These are phyloP conservation scores for Melocanna baccifera DNA, from an alignment of 176 grass and related monocot genomes.

Conservation along the genomic window DNA sequence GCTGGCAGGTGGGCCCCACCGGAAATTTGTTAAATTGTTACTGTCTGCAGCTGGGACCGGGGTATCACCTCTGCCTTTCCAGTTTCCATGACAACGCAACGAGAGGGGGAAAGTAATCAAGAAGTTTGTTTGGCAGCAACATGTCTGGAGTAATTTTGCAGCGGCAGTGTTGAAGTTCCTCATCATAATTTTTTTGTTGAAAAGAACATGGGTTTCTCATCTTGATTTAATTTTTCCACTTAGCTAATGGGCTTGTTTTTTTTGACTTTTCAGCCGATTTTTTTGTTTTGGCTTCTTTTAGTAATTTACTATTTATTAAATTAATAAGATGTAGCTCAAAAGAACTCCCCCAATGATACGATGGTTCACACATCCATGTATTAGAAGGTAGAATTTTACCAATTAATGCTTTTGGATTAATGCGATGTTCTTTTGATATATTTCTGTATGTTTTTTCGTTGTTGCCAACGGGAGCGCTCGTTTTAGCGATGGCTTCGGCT, in stretches of 20 bases:
- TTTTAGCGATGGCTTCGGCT: too few relatives aligned
- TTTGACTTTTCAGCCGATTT: fast-evolving
- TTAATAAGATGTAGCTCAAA: too few relatives aligned
- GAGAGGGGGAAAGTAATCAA: background rate
- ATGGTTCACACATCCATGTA: background rate
- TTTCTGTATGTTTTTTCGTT: background rate
- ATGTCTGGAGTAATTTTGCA: background rate
- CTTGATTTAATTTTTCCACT: background rate
- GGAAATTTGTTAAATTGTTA: background rate
- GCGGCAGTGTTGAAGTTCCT: background rate
- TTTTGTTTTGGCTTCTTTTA: too few relatives aligned
- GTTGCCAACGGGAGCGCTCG: too few relatives aligned
- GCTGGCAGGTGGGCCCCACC: background rate
- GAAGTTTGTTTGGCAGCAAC: background rate
- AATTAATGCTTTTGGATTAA: too few relatives aligned
- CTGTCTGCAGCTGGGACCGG: background rate
- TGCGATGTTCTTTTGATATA: too few relatives aligned
- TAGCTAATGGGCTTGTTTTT: too few relatives aligned
- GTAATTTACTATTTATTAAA: too few relatives aligned
- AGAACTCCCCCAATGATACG: background rate
- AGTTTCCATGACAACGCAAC: too few relatives aligned
- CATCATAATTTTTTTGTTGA: too few relatives aligned
- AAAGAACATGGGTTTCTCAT: background rate
- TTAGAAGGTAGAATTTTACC: background rate
- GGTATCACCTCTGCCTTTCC: background rate